Base-by-base conservation (phyloP, 2,329 filamentous ascomycete species). In the Penicillium thymicola region DNA sequence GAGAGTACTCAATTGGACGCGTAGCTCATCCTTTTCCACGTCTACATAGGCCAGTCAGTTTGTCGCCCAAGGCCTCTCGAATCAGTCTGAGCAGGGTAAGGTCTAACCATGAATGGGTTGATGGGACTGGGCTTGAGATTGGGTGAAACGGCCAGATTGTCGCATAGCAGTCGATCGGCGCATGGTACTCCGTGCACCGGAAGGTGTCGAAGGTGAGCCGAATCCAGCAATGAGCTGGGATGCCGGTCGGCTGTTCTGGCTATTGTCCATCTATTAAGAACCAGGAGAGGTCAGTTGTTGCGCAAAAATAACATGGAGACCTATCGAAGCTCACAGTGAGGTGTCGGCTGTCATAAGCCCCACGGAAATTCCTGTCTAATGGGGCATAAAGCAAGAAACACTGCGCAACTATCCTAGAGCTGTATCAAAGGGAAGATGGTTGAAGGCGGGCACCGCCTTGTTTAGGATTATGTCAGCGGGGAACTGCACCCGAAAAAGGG, bases 1-100 rank as follows among this genome's bases (percentile, higher is more conserved):
- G 49, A 97, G 79, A 0, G 91, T 90, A 59, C 92, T 94, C 41
- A 97, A 80, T 74, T 97, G 91, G 2, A 93, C 90, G 69, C 93
- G 92, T 27, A 97, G 81, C 62, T 92, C 88, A 68, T 97, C 92
- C 58, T 84, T 87, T 52, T 76, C 75, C 13, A 68, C 62, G 63
- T 78, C 75, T 78, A 46, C 0, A 55, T 9, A 13, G 32, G 16
- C 7, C 14, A 21, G 45, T 69, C 14, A 67, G 50, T 43, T 27
- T 37, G 23, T 30, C 32, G n/a, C 55, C 36, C 7, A 21, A 16
- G 2, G 14, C 16, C 6, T 16, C 34, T 9, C 32, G 4, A 6
- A 18, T 28, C 25, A 4, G 16, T 41, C 23, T 14, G 27, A 30
- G 48, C 44, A 51, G 16, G 27, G 42, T n/a, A n/a, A 23, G 21